Base-by-base conservation (phyloP, 192 early-diverging fungal genomes). In the Haplosporangium gracile region DNA sequence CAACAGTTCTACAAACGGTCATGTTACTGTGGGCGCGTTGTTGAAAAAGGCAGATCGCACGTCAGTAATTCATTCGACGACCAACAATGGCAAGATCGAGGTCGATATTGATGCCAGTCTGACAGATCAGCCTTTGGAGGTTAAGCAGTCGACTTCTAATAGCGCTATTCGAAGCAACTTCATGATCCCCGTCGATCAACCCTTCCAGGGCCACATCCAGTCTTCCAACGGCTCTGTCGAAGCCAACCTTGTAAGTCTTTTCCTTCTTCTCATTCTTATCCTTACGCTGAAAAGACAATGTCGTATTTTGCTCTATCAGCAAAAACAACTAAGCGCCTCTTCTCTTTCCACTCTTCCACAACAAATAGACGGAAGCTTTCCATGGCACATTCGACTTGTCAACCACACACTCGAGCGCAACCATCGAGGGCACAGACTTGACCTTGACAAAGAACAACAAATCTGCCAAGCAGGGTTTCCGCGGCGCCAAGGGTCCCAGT, bases 321-420 rank as follows among this genome's bases (percentile, higher is more conserved):
- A 29, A 72, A 9, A 76, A 0, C 42, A 53, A 42, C 34, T 47
- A 75, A 75, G 6, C 40, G 20, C 3, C 43, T 5, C 13, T 2
- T 70, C 16, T 36, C 36, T 34, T 63, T 68, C 42, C 22, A 24
- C 43, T 38, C 32, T 60, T 34, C 4, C 4, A 5, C 36, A 8
- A 51, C 42, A 38, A 11, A 55, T 70, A 86, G 84, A 86, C 79
- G 36, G 84, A 86, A 16, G 84, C 77, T 1, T 86, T 86, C 38
- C 24, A 78, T 0, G 84, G 84, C 15, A n/a, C 45, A 10, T 86
- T 86, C 40, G 63, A 73, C 16, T 2, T 86, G 26, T 71, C 72
- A 0, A 86, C 84, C 11, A 70, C 47, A 63, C 74, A 86, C 29
- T 49, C 63, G 5, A n/a, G 24, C 0, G 42, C 79, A 11, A 72